Base-by-base conservation (phyloP, 306 rosid species). In the Oemleria cerasiformis region DNA sequence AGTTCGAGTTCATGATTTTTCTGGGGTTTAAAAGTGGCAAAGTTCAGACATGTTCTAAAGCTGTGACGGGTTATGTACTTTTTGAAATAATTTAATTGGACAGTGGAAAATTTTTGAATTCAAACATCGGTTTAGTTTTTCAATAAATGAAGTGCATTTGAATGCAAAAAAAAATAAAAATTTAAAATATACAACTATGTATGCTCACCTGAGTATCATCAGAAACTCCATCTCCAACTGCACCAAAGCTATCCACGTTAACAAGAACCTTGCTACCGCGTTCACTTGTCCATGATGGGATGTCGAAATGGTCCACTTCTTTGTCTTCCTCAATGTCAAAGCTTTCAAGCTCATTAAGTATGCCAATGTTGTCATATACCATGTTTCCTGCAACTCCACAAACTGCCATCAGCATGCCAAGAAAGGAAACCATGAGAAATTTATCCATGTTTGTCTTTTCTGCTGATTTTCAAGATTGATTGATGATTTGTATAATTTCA, bases 241-340 rank as follows among this genome's bases (percentile, higher is more conserved):
- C 96, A 20, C 88, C 92, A 58, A 91, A 88, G 86, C 96, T 88
- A 80, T 95, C 99, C 63, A 95, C 87, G 69, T 92, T 92, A 67
- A 92, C 98, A 65, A 95, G 96, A 91, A 87, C 86, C 79, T 88
- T 92, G 63, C 90, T 85, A 13, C 96, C 97, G 0, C 87, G 96
- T 69, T 89, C 88, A 17, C 92, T 92, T 59, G 63, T 86, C 97
- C 96, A 89, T n/a, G 92, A 75, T 5, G 96, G 88, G 30, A 84
- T 82, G 30, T 81, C 78, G 12, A 84, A 89, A 42, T 70, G 45
- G 50, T 89, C 88, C 38, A 65, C 77, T 65, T 86, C 92, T 41
- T 71, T 60, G 20, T 85, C 93, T 69, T 77, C 87, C 59, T 86
- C 95, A 13, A 75, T 65, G 67, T 84, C 81, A 36, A 85, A 61